Evolutionary conservation across 176 grass and related monocot species (phyloP), one percentile per base, ranked within the genome.

Genomic region (Phyllostachys edulis): DNA sequence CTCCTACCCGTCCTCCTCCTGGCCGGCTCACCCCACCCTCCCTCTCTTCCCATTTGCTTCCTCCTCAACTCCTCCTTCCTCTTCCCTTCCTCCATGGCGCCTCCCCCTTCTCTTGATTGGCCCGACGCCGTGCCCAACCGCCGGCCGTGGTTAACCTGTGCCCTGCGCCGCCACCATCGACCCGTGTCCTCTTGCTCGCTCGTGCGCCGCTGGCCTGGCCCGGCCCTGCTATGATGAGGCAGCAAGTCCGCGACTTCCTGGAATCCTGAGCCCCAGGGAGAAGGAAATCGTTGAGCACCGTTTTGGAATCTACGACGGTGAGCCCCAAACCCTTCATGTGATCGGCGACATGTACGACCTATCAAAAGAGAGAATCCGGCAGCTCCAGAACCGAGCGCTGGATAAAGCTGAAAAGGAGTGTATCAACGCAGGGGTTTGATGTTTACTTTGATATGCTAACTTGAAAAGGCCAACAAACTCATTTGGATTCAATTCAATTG

Each of bases 331-430:
- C 16, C 82, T 98, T 6, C 82, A 90, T 45, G 89, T 93, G 41
- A 98, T 98, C 64, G 96, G 96, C 10, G 50, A 78, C 67, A 92
- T 95, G 76, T 95, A 85, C 27, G 93, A 87, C 21, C 78, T 95
- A 14, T 91, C 96, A 4, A 98, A 93, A 73, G 96, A 98, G 84
- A 91, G 96, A 63, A 87, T 98, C 61, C 69, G 96, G 56, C 96
- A 98, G 82, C 85, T 98, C 42, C 93, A 93, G 80, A 90, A 90
- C 51, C 78, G 88, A 9, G 93, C 96, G 5, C 1, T 98, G 75
- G 54, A 87, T 36, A 98, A 98, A 98, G 89, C 78, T 95, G 0
- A 98, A 82, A 36, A n/a, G 71, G 46, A 93, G 81, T n/a, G 69
- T 78, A 5, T 50, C 63, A 13, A 21, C 76, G 4, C 92, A 98